Conservation (phyloP, 768 basidiomycete species). For the Atractiella rhizophila region DNA sequence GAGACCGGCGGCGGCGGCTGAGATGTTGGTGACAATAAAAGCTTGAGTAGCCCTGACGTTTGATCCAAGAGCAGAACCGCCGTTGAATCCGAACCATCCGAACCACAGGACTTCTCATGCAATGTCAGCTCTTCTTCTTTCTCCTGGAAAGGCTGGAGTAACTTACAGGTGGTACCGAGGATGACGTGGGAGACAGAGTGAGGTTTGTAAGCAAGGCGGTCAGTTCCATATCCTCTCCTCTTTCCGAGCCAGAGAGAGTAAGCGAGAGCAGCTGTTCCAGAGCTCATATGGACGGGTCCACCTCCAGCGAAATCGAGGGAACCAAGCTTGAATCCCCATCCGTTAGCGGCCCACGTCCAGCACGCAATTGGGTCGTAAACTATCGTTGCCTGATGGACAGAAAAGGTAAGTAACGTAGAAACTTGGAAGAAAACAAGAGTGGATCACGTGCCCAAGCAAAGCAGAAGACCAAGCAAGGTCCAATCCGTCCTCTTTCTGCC, state of each 20-base stretch:
- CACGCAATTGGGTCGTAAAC: constrained; percentile 25
- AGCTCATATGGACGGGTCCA: constrained; percentile 66
- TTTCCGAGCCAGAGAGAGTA: constrained; percentile 68
- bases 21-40: constrained; percentile 68
- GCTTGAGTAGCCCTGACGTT: constrained; percentile 66
- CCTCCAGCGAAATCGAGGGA: constrained; percentile 77
- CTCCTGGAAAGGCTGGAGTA: too few species aligned
- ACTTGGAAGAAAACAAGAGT: constrained; percentile 1
- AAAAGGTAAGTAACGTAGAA: background rate
- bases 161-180: constrained; percentile 55
- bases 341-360: constrained; percentile 42
- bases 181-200: constrained; percentile 57
- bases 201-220: constrained; percentile 18
- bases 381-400: constrained; percentile 11
- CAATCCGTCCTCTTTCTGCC: constrained; percentile 23
- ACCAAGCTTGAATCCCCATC: constrained; percentile 58
- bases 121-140: constrained; percentile 27
- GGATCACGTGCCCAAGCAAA: constrained; percentile 24
- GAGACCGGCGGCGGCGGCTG: constrained; percentile 47
- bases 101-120: constrained; percentile 76
- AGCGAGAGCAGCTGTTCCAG: constrained; percentile 60
- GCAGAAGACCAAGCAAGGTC: constrained; percentile 23
- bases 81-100: constrained; percentile 43
- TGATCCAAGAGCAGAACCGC: constrained; percentile 63
- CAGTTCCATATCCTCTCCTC: constrained; percentile 26